Evolutionary conservation across 371 early-diverging fungal genomes (phyloP).

Genomic region (Capillidium rhysosporum): DNA sequence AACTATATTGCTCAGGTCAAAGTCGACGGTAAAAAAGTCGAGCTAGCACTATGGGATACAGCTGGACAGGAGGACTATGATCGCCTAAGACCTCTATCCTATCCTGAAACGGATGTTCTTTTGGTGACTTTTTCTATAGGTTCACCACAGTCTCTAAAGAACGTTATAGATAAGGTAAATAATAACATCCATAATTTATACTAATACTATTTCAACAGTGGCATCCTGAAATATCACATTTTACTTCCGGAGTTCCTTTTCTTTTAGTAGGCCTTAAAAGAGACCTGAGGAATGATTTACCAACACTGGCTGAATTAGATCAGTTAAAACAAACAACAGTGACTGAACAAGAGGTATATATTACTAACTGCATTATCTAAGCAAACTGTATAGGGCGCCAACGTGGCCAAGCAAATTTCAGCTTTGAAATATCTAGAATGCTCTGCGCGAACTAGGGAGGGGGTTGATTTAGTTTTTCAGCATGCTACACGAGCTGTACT

Average conservation of each 20-base stretch:
- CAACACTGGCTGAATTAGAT: slow-evolving; percentile 27
- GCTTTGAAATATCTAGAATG: slow-evolving; percentile 75
- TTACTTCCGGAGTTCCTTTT: slow-evolving; percentile 33
- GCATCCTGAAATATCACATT: slow-evolving; percentile 40
- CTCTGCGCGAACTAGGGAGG: slow-evolving; percentile 67
- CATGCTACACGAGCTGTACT: slow-evolving; percentile 34
- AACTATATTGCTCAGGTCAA: slow-evolving; percentile 66
- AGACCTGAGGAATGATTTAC: slow-evolving; percentile 38
- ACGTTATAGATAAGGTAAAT: slow-evolving; percentile 45
- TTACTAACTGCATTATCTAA: background rate
- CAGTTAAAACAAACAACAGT: slow-evolving; percentile 12
- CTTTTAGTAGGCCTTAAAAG: slow-evolving; percentile 50
- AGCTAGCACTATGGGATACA: slow-evolving; percentile 80
- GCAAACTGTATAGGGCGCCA: slow-evolving; percentile 23
- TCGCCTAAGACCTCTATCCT: slow-evolving; percentile 59
- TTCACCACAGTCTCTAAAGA: slow-evolving; percentile 55
- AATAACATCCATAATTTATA: background rate
- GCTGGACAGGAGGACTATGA: slow-evolving; percentile 82
- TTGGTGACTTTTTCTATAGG: slow-evolving; percentile 69
- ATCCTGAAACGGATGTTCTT: slow-evolving; percentile 79
- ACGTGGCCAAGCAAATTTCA: slow-evolving; percentile 54
- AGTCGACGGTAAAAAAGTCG: slow-evolving; percentile 59
- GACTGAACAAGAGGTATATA: slow-evolving; percentile 6
- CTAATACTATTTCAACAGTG: slow-evolving; percentile 17
- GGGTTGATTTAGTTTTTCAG: slow-evolving; percentile 64